Base-by-base conservation (phyloP, 805 yeast genomes). In the Zygosaccharomyces gambellarensis region DNA sequence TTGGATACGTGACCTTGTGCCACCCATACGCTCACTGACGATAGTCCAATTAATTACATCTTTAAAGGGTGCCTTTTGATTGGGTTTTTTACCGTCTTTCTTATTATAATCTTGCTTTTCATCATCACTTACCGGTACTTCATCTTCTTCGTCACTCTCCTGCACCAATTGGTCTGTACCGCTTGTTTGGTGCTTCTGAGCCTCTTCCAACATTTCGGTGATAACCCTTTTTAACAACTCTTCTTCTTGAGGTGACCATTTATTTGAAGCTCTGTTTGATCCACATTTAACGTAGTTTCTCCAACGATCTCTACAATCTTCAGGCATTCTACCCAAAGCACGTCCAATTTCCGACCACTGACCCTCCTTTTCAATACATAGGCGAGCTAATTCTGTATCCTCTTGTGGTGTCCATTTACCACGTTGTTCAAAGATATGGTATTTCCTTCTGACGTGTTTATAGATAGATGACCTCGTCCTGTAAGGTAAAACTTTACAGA, bases 301-400 rank as follows among this genome's bases (percentile, higher is more conserved):
- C 96, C 96, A 92, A 59, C 98, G 76, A 66, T 92, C 98, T 58
- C 98, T 78, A 67, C 97, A 90, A 69, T 92, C 98, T 63, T 92
- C 98, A 0, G 98, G 97, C 98, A 92, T 92, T 60, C 98, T 75
- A 11, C 87, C 88, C 80, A 92, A 74, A 6, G 73, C 71, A 46
- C 77, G 77, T 6, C 97, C 97, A 52, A 92, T 87, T 36, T 75
- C 73, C 57, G 88, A 88, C 98, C 98, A 92, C 62, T 86, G 89
- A 14, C 94, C 89, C 50, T 83, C 88, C 57, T 80, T 78, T 23
- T 82, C 80, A 8, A 76, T 67, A 9, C 87, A 87, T 45, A 87
- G 70, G 47, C 75, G 76, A 1, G 81, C 80, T 46, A 92, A 72
- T 43, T 76, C 75, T 34, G 71, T 77, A 66, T 92, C 97, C 53